Conservation (phyloP, 139 green algal species). For the Asterochloris sp. region DNA sequence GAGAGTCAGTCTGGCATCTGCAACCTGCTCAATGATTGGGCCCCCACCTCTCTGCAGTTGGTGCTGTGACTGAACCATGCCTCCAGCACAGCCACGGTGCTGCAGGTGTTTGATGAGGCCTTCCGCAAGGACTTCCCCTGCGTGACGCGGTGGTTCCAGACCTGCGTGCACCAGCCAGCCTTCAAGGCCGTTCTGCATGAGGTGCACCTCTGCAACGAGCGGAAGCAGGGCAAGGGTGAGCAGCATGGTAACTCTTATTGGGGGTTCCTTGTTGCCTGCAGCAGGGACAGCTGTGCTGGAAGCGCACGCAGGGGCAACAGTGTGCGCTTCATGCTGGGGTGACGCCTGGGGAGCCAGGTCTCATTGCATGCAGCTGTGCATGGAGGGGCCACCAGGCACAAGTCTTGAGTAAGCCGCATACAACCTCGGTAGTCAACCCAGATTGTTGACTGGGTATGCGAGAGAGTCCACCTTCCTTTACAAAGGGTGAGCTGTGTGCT, state of each 20-base stretch:
- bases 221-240: slow-evolving; percentile 10
- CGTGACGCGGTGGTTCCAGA: slow-evolving; percentile 54
- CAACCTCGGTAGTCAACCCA: too few species aligned
- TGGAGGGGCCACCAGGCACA: too few species aligned
- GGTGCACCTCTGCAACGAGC: slow-evolving; percentile 17
- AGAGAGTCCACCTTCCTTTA: too few species aligned
- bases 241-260: neutral
- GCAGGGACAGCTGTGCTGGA: neutral
- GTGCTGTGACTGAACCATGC: neutral
- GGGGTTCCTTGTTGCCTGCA: neutral
- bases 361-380: neutral
- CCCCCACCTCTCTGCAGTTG: neutral
- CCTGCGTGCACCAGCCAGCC: slow-evolving; percentile 45
- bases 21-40: too few species aligned
- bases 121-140: slow-evolving; percentile 46
- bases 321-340: neutral
- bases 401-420: too few species aligned
- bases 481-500: too few species aligned
- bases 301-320: neutral
- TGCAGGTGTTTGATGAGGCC: slow-evolving; percentile 34
- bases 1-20: neutral
- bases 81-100: neutral
- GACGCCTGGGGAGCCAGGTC: neutral
- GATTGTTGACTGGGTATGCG: too few species aligned
- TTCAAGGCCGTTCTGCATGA: slow-evolving; percentile 41